These are phyloP conservation scores for Myriosclerotinia curreyana DNA, from an alignment of 2,329 filamentous ascomycete species.

Conservation along the genomic window DNA sequence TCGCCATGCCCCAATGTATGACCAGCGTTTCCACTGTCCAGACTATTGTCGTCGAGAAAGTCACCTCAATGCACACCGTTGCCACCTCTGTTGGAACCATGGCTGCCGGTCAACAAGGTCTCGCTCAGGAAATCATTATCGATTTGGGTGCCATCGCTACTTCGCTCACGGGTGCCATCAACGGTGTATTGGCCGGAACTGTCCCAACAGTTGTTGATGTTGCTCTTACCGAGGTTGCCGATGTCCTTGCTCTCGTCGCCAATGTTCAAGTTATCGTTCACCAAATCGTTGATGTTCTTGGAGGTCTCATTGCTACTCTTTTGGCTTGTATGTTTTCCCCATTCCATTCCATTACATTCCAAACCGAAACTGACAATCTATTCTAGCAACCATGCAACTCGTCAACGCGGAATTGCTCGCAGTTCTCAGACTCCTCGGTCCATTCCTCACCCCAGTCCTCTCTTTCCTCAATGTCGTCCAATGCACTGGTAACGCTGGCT, in stretches of 20 bases:
- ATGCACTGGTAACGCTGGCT: neutral
- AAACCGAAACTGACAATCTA: neutral
- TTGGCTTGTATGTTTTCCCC: neutral
- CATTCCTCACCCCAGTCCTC: conserved; percentile 1
- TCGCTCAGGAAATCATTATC: neutral
- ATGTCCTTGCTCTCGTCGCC: neutral
- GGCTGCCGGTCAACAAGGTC: neutral
- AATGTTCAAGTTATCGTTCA: neutral
- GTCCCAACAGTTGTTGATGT: neutral
- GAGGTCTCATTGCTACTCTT: neutral
- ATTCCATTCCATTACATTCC: no score
- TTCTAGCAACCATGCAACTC: neutral
- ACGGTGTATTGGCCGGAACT: neutral
- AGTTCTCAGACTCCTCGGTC: neutral
- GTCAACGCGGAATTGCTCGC: neutral
- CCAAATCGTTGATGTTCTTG: neutral
- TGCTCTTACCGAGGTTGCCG: neutral
- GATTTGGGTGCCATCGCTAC: neutral
- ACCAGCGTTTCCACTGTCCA: neutral
- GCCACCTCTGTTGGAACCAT: neutral
- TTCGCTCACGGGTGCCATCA: neutral
- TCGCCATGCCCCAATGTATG: neutral
- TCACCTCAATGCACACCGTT: neutral
- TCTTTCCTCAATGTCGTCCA: neutral
- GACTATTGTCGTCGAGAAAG: neutral